Percentiles rank a stretch among this genome's conserved stretches.
Conservation (phyloP, 352 stramenopile species). For the Pythium brachiatum region DNA sequence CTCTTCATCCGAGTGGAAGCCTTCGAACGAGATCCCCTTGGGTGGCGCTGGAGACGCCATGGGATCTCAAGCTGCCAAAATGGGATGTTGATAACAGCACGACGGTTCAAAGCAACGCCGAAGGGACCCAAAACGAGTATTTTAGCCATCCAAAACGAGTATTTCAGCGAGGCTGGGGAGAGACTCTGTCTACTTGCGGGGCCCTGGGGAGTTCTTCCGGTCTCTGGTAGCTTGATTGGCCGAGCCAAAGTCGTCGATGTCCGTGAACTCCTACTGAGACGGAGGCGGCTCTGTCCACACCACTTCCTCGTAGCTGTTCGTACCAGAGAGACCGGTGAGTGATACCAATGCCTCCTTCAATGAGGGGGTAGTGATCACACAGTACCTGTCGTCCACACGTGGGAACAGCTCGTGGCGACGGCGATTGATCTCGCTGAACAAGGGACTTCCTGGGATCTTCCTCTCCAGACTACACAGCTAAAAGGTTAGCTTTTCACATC, state of each 20-base stretch:
- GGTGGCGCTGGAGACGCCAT: constrained; percentile 2
- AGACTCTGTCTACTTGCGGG: not conserved
- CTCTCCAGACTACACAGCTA: constrained; percentile 2
- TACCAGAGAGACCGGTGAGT: too few species aligned
- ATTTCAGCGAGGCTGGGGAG: not conserved
- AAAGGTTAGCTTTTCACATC: not conserved
- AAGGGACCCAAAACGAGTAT: not conserved
- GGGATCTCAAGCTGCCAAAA: not conserved
- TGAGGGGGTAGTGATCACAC: too few species aligned
- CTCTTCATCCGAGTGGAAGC: constrained; percentile 55
- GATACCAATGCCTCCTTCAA: too few species aligned
- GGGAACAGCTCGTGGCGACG: constrained; percentile 18
- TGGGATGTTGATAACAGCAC: not conserved
- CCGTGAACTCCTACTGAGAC: not conserved
- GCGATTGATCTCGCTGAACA: constrained; percentile 15
- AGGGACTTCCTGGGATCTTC: constrained; percentile 16
- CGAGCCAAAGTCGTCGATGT: not conserved
- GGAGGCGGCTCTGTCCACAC: constrained; percentile 18
- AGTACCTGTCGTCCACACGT: constrained; percentile 12
- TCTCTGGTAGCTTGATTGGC: not conserved
- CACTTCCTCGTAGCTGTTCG: constrained; percentile 12
- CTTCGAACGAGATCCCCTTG: constrained; percentile 51
- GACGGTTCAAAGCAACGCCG: not conserved
- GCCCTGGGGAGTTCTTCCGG: not conserved
- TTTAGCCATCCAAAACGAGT: too few species aligned